Evolutionary conservation across 768 basidiomycete genomes (phyloP), one percentile per base, ranked within the genome.

Genomic region (Stropharia rugosoannulata): DNA sequence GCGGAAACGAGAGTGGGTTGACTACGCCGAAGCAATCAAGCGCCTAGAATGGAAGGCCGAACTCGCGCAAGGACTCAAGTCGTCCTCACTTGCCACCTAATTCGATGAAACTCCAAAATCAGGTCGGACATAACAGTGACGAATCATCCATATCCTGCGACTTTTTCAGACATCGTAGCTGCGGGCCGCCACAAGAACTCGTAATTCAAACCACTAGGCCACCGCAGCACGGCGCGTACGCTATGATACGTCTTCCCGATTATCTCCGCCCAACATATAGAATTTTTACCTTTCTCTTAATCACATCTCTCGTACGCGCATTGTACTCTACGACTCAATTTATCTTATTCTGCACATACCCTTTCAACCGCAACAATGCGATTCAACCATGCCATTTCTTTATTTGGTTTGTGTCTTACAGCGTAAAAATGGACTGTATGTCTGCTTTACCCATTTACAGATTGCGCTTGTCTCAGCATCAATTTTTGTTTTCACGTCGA

Each of bases 31-130:
- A 73, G 92, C 92, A 13, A 73, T 83, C 59, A 73, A 78, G 64
- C 76, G 92, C 62, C 68, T 94, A 39, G 80, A 85, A 57, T 94
- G 92, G 92, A 94, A 94, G 68, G 73, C 80, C n/a, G 92, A 94
- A 74, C 80, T 94, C 42, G 82, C 84, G 7, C 87, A 90, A 68
- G 91, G 85, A 49, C 78, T 93, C 50, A 77, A 79, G 63, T 76
- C 87, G 29, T 92, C 85, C 29, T 84, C 90, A 32, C 55, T 60
- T 29, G 59, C 50, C 11, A 10, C 55, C 49, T 55, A 55, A 13
- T 18, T 19, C 51, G 10, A 9, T 42, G 18, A 46, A 46, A 46
- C 45, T 22, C 22, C 29, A 46, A 22, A 15, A 41, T 41, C 40
- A n/a, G n/a, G 40, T n/a, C 45, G 22, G 45, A 25, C 45, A 27